Percentiles rank a stretch among this genome's conserved stretches.
These are phyloP conservation scores for Bidens hawaiensis DNA, from an alignment of 140 eudicot genomes.

Conservation along the genomic window DNA sequence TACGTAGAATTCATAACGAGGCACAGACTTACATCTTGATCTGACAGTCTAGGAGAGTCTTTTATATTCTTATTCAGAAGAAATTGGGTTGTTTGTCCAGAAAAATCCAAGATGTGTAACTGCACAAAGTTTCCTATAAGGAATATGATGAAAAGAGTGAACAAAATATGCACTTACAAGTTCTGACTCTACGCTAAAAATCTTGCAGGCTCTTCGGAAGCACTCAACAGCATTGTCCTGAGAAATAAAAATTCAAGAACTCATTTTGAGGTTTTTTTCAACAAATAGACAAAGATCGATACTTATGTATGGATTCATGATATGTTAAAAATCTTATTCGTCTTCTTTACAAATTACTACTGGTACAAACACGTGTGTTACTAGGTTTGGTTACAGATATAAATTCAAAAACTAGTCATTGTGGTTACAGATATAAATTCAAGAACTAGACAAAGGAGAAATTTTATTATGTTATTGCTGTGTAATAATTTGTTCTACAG, in stretches of 20 bases:
- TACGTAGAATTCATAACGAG: neutral
- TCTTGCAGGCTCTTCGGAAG: slow-evolving; percentile 94
- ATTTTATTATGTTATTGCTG: no score
- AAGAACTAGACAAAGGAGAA: neutral
- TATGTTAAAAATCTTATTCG: neutral
- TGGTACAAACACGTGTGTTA: neutral
- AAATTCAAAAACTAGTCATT: no score
- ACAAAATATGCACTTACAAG: slow-evolving; percentile 40
- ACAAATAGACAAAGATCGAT: neutral
- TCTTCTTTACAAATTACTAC: neutral
- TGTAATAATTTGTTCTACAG: neutral
- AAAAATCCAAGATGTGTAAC: slow-evolving; percentile 90
- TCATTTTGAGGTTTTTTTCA: no score
- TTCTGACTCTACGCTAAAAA: slow-evolving; percentile 73
- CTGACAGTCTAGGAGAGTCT: slow-evolving; percentile 63
- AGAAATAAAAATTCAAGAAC: slow-evolving; percentile 5
- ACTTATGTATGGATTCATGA: neutral
- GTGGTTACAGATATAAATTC: no score
- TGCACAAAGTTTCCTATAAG: slow-evolving; percentile 35
- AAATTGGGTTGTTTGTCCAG: slow-evolving; percentile 67
- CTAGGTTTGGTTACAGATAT: neutral
- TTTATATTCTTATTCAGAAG: slow-evolving; percentile 41
- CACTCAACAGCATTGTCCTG: slow-evolving; percentile 92
- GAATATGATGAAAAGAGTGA: neutral
- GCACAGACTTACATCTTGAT: slow-evolving; percentile 76